Evolutionary conservation across 768 basidiomycete species (phyloP), one percentile per base, ranked within the genome.

Genomic region (Pleurotus eryngii): DNA sequence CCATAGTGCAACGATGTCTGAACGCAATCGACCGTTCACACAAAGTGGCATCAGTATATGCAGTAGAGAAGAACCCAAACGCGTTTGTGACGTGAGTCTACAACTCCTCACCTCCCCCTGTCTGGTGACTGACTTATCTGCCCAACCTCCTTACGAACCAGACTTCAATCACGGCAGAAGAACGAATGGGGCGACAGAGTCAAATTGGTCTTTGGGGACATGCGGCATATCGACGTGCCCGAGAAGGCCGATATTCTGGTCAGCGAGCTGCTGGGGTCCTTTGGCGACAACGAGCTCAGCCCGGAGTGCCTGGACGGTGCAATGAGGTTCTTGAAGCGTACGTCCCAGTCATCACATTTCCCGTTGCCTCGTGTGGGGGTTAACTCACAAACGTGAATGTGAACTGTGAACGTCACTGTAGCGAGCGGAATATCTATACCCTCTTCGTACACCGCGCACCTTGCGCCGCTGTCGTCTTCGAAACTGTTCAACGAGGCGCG

Each of bases 281-380:
- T 99, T 74, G 97, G 96, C 1, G 97, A 99, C 72, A 99, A 99
- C 59, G 97, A 99, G 70, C 83, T 98, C 48, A 95, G 94, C 67
- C 97, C 97, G 0, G 97, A 99, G 71, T 99, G 97, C 72, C 76
- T 99, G 37, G 97, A 99, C 68, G 97, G 97, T 11, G 95, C 93
- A 7, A 85, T 89, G 83, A 78, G 96, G 48, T 95, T 94, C 68
- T 76, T 99, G 67, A 96, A 97, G 78, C 80, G 94, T 95, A 63
- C 67, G 86, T 76, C 22, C n/a, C 8, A 38, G 24, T 56, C 48
- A 17, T 47, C 39, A 17, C 18, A 22, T 42, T 3, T 11, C 17
- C 37, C 15, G 17, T 5, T 24, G 15, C 38, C 6, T 15, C n/a
- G 26, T 15, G 22, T 54, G 22, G 49, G 45, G 35, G 43, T 49